Conservation (phyloP, 2,329 filamentous ascomycete species). For the Penicillium sp. region DNA sequence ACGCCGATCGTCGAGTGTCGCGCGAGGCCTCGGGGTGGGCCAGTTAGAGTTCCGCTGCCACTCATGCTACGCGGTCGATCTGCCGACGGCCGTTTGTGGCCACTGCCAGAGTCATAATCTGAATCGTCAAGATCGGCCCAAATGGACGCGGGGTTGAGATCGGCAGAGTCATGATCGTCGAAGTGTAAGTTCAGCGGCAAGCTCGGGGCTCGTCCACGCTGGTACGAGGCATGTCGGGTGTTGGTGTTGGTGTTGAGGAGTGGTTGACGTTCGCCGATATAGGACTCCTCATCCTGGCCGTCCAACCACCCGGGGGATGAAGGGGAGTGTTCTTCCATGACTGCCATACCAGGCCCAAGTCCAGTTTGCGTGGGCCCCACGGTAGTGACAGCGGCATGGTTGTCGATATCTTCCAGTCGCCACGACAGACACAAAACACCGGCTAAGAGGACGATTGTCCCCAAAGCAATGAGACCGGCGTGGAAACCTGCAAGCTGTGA, state of each 20-base stretch:
- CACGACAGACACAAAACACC: conserved; percentile 92
- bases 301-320: conserved; percentile 25
- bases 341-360: conserved; percentile 78
- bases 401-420: conserved; percentile 73
- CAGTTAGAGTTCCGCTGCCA: conserved; percentile 19
- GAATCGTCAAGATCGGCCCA: conserved; percentile 87
- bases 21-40: conserved; percentile 17
- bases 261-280: conserved; percentile 41
- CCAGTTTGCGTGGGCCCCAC: conserved; percentile 63
- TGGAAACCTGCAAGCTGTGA: conserved; percentile 74
- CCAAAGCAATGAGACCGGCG: conserved; percentile 73
- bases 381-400: conserved; percentile 35
- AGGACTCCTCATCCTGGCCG: conserved; percentile 39
- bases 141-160: conserved; percentile 73
- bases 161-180: conserved; percentile 52
- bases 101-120: conserved; percentile 38
- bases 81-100: conserved; percentile 12
- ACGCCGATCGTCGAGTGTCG: conserved; percentile 26
- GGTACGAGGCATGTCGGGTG: conserved; percentile 29
- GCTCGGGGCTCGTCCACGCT: conserved; percentile 39
- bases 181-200: conserved; percentile 31
- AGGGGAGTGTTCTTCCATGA: conserved; percentile 61
- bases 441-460: conserved; percentile 79
- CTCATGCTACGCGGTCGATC: conserved; percentile 28
- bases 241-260: conserved; percentile 32